These are phyloP conservation scores for Colletotrichum musicola DNA, from an alignment of 2,329 filamentous ascomycete genomes.

Conservation along the genomic window DNA sequence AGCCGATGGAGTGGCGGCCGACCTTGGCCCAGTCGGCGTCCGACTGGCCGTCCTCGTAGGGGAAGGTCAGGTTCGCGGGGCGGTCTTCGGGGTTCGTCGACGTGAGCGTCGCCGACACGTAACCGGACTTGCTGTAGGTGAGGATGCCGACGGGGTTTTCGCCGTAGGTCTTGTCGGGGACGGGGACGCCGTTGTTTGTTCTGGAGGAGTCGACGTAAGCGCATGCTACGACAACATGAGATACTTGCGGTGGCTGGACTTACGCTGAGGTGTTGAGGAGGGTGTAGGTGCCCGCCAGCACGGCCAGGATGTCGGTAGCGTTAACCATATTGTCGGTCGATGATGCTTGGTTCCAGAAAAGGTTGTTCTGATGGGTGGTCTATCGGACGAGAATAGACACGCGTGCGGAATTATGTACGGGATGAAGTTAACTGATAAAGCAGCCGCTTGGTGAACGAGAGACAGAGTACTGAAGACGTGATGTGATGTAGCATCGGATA, in stretches of 20 bases:
- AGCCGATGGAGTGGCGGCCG: constrained; percentile 44
- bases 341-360: neutral
- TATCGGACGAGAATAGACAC: neutral
- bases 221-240: neutral
- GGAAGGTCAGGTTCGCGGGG: constrained; percentile 42
- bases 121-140: constrained; percentile 44
- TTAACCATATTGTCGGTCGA: constrained; percentile 31
- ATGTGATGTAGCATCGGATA: neutral
- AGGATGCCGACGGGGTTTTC: constrained; percentile 43
- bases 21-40: constrained; percentile 46
- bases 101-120: constrained; percentile 46
- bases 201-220: neutral
- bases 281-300: constrained; percentile 37
- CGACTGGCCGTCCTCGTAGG: constrained; percentile 40
- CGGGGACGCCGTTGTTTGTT: constrained; percentile 36
- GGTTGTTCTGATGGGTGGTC: too few species aligned
- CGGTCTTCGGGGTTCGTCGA: constrained; percentile 45
- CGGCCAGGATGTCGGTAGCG: constrained; percentile 36
- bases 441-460: neutral
- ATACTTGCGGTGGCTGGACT: neutral
- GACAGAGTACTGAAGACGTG: neutral
- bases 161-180: constrained; percentile 41
- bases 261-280: constrained; percentile 39
- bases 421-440: neutral
- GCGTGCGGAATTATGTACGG: neutral